Conservation (phyloP, 805 yeast species). For the Trichomonascus vanleenenianus region DNA sequence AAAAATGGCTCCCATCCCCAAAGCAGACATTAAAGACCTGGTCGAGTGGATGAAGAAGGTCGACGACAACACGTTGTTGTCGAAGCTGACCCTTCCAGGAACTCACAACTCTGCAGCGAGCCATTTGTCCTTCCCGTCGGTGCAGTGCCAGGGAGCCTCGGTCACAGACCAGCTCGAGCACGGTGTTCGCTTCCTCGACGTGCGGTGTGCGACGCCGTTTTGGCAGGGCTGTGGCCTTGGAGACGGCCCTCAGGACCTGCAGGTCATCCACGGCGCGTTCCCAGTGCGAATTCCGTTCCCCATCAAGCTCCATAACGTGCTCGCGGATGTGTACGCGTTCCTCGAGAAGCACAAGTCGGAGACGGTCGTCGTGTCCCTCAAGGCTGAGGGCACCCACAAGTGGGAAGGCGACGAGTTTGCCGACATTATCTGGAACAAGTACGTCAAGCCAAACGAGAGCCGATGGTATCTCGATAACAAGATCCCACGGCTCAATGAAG, state of each 20-base stretch:
- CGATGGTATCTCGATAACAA: constrained; percentile 52
- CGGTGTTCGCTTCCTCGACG: constrained; percentile 71
- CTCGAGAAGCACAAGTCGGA: constrained; percentile 47
- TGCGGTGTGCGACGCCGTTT: constrained; percentile 54
- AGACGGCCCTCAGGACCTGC: constrained; percentile 38
- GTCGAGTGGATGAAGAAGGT: constrained; percentile 47
- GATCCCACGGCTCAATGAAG: constrained; percentile 53
- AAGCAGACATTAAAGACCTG: constrained; percentile 7
- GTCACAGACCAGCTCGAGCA: constrained; percentile 55
- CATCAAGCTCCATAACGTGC: constrained; percentile 41
- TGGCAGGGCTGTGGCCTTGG: constrained; percentile 38
- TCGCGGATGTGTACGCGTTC: constrained; percentile 54
- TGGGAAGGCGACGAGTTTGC: constrained; percentile 65
- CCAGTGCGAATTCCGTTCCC: constrained; percentile 60
- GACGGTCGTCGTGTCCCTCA: constrained; percentile 57
- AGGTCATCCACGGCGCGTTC: constrained; percentile 68
- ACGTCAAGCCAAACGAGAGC: constrained; percentile 41
- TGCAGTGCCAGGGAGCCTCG: constrained; percentile 62
- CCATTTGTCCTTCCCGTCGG: constrained; percentile 63
- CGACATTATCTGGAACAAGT: constrained; percentile 50
- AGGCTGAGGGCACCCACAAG: constrained; percentile 63
- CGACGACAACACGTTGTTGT: constrained; percentile 42
- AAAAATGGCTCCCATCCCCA: constrained; percentile 11
- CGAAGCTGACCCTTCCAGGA: constrained; percentile 64
- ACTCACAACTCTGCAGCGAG: constrained; percentile 79